These are phyloP conservation scores for Beauveria brongniartii DNA, from an alignment of 2,329 filamentous ascomycete genomes.

Conservation along the genomic window DNA sequence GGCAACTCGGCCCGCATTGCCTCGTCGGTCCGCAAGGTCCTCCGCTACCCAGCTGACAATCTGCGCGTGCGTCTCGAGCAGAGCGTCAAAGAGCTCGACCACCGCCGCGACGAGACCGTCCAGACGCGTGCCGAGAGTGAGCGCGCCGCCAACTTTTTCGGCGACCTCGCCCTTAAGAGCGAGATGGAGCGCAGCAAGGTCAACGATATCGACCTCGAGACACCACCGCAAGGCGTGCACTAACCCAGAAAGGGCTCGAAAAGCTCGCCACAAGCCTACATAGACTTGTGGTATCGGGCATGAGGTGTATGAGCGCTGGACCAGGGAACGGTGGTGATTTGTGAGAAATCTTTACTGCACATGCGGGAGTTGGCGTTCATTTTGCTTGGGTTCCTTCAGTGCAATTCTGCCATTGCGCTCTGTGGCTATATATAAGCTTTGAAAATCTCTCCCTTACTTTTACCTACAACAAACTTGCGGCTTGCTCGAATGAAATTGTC, in stretches of 20 bases:
- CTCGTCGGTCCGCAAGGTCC: slow-evolving; percentile 76
- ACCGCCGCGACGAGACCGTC: slow-evolving; percentile 71
- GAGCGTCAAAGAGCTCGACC: slow-evolving; percentile 73
- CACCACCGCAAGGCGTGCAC: slow-evolving; percentile 33
- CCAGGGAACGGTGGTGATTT: not conserved
- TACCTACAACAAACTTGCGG: not conserved
- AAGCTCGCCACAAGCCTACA: not conserved
- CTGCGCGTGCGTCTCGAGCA: slow-evolving; percentile 76
- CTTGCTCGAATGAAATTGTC: not conserved
- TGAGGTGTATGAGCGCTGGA: not conserved
- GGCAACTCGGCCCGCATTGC: slow-evolving; percentile 79
- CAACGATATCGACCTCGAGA: slow-evolving; percentile 47
- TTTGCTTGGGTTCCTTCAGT: not conserved
- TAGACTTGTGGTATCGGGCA: not conserved
- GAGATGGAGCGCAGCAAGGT: slow-evolving; percentile 42
- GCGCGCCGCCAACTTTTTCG: slow-evolving; percentile 82
- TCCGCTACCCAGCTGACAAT: slow-evolving; percentile 80
- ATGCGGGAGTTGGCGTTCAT: slow-evolving; percentile 7
- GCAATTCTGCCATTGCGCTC: not conserved
- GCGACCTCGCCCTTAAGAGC: slow-evolving; percentile 67
- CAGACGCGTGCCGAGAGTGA: slow-evolving; percentile 79
- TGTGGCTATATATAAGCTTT: not conserved
- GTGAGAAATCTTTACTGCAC: not conserved
- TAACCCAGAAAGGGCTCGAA: not conserved
- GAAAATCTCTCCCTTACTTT: not conserved